phyloP scores from a whole-genome alignment of 2,329 filamentous ascomycete genomes.

The Fusarium citri region DNA sequence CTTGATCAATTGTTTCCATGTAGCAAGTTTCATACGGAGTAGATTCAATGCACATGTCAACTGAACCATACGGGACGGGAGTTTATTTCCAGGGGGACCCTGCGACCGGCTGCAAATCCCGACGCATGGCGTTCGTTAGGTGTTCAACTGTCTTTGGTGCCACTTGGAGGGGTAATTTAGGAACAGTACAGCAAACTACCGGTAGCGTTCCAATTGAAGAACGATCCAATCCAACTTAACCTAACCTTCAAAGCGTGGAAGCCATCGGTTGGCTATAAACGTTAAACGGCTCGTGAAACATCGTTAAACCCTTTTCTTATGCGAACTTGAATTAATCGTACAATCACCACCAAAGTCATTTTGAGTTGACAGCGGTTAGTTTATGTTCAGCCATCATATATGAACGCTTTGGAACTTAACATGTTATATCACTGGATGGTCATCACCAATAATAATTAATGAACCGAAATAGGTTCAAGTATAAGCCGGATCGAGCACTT shows the following conservation, averaged over 20 bases:
- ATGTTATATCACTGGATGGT: neutral
- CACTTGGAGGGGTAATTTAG: conserved; percentile 9
- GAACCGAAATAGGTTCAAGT: neutral
- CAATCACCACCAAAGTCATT: neutral
- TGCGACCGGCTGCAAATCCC: conserved; percentile 33
- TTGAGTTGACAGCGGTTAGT: neutral
- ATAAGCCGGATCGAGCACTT: neutral
- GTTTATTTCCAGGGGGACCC: conserved; percentile 33
- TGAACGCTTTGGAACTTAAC: too few relatives aligned
- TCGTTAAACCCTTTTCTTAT: conserved; percentile 19
- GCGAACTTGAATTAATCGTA: neutral
- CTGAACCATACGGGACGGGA: neutral
- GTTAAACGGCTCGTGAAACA: conserved; percentile 19
- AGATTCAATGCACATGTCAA: conserved; percentile 27
- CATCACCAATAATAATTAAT: neutral
- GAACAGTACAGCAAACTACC: neutral
- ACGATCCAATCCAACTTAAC: neutral
- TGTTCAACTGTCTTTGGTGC: conserved; percentile 18
- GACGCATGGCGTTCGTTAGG: conserved; percentile 25
- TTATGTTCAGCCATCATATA: neutral
- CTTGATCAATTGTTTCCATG: conserved; percentile 1
- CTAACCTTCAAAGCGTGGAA: conserved; percentile 4
- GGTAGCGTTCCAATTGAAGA: neutral
- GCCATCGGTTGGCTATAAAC: conserved; percentile 1
- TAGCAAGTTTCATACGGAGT: neutral